Conservation (phyloP, 768 basidiomycete species). For the Panaeolus cyanescens region DNA sequence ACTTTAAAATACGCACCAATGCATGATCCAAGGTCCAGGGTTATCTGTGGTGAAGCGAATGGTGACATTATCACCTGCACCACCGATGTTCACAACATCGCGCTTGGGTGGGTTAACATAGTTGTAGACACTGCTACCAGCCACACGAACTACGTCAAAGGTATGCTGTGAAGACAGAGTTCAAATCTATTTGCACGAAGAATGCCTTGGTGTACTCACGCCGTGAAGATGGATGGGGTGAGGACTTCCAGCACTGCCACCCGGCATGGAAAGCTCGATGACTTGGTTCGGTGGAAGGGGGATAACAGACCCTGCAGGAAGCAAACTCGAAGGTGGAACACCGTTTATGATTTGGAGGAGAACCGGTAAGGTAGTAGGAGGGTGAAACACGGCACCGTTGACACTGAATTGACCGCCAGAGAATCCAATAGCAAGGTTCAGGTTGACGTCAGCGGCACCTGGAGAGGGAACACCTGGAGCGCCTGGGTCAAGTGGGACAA, state of each 20-base stretch:
- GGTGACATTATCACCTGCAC: conserved; percentile 38
- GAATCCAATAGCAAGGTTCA: conserved; percentile 30
- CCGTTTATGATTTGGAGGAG: conserved; percentile 49
- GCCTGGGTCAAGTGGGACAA: conserved; percentile 31
- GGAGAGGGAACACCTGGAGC: conserved; percentile 32
- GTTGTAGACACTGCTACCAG: conserved; percentile 38
- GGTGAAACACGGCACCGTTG: conserved; percentile 33
- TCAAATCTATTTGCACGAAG: not conserved
- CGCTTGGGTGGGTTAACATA: conserved; percentile 50
- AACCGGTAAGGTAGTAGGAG: conserved; percentile 42
- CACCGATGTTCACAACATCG: conserved; percentile 38
- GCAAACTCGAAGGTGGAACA: conserved; percentile 31
- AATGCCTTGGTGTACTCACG: conserved; percentile 17
- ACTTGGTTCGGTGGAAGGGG: conserved; percentile 41
- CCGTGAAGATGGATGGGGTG: conserved; percentile 50
- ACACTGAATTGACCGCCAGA: conserved; percentile 22
- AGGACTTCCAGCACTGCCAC: conserved; percentile 33
- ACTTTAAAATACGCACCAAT: conserved; percentile 22
- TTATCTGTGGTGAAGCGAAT: conserved; percentile 66
- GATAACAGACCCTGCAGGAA: conserved; percentile 42
- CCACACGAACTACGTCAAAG: conserved; percentile 42
- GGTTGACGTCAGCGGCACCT: conserved; percentile 41
- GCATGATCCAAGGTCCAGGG: conserved; percentile 55
- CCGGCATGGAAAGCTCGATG: conserved; percentile 48
- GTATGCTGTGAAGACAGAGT: conserved; percentile 24